Conservation (phyloP, 768 basidiomycete species). For the Amanita inopinata region DNA sequence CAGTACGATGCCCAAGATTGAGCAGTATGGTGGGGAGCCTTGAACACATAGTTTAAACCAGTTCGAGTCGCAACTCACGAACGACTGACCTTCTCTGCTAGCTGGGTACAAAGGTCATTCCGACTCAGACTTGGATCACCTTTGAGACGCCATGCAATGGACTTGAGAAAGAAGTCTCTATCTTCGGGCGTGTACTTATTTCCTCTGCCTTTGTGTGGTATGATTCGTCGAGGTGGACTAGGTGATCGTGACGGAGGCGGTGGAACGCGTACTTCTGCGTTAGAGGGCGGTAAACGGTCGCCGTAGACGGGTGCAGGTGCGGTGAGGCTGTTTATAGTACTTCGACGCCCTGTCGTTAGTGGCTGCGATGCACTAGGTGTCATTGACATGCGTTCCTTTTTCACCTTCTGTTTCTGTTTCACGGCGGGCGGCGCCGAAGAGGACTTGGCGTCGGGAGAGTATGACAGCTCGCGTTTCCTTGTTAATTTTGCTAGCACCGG, state of each 20-base stretch:
- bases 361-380: constrained; percentile 17
- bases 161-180: constrained; percentile 55
- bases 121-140: constrained; percentile 42
- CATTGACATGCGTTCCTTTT: constrained; percentile 10
- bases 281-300: constrained; percentile 45
- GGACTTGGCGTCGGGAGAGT: constrained; percentile 15
- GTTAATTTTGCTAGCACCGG: constrained; percentile 20
- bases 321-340: constrained; percentile 54
- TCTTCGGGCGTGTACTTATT: constrained; percentile 62
- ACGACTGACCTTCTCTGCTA: constrained; percentile 45
- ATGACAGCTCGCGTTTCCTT: constrained; percentile 26
- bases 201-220: constrained; percentile 36
- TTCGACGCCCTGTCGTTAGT: constrained; percentile 24
- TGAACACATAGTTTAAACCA: constrained; percentile 11
- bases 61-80: neutral
- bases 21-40: constrained; percentile 62
- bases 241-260: constrained; percentile 62
- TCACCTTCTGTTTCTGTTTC: constrained; percentile 15
- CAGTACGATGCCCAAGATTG: constrained; percentile 62
- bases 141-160: constrained; percentile 52
- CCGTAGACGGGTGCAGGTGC: constrained; percentile 38
- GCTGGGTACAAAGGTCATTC: constrained; percentile 40
- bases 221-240: constrained; percentile 45
- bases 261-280: constrained; percentile 49
- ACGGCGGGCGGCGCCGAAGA: constrained; percentile 15